These are phyloP conservation scores for Yamadazyma friedrichii DNA, from an alignment of 1,139 yeast species.

Conservation along the genomic window DNA sequence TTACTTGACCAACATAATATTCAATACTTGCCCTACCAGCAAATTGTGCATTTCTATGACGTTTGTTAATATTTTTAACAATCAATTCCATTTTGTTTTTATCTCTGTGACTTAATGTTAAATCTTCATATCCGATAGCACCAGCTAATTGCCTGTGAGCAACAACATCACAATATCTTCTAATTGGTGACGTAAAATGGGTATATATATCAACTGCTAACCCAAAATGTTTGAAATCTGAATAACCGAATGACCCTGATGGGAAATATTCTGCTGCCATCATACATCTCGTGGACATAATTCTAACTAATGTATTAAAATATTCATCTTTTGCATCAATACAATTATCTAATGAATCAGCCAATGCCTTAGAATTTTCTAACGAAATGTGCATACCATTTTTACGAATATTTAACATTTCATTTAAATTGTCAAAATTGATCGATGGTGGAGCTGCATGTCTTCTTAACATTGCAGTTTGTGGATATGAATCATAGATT, in stretches of 20 bases:
- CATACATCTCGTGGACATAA: conserved; percentile 99
- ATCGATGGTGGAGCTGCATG: conserved; percentile 96
- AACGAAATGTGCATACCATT: conserved; percentile 69
- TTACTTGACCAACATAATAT: conserved; percentile 96
- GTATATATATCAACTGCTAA: conserved; percentile 96
- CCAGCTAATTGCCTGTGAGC: conserved; percentile 98
- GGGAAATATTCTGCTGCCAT: conserved; percentile 98
- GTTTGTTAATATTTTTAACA: conserved; percentile 84
- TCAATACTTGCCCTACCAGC: conserved; percentile 98
- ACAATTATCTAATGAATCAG: conserved; percentile 90
- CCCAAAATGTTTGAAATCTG: conserved; percentile 97
- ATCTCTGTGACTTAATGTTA: conserved; percentile 82
- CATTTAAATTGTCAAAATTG: conserved; percentile 85
- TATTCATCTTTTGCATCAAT: conserved; percentile 80
- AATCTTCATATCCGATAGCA: conserved; percentile 88
- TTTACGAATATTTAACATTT: conserved; percentile 83
- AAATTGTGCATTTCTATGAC: conserved; percentile 97
- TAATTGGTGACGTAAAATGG: conserved; percentile 97
- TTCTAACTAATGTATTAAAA: conserved; percentile 90
- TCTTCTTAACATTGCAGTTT: conserved; percentile 96
- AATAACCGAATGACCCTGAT: conserved; percentile 85
- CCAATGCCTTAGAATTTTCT: conserved; percentile 87
- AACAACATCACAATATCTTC: conserved; percentile 96
- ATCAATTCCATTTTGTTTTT: conserved; percentile 87
- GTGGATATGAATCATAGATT: conserved; percentile 91